A percentile compares a stretch with the other conserved stretches of the same genome.
These are phyloP conservation scores for Ophiosphaerella korrae DNA, from an alignment of 2,329 filamentous ascomycete species.

Conservation along the genomic window DNA sequence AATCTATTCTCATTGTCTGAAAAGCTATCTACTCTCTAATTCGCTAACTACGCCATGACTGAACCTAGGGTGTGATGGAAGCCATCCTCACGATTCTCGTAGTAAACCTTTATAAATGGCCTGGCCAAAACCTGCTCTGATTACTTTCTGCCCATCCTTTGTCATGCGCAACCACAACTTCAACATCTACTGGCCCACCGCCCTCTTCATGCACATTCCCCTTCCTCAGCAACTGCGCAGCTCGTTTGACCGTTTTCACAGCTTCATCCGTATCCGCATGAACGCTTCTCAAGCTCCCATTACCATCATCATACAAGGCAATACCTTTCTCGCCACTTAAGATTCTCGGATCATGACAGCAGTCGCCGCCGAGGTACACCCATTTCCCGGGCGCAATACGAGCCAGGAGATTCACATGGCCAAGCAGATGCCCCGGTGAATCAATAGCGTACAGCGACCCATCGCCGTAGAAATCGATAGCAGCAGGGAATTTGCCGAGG, in stretches of 20 bases:
- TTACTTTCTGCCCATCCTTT: slow-evolving; percentile 53
- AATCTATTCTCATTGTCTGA: no score
- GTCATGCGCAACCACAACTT: slow-evolving; percentile 60
- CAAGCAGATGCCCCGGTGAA: slow-evolving; percentile 58
- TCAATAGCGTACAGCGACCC: slow-evolving; percentile 55
- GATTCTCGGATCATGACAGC: slow-evolving; percentile 59
- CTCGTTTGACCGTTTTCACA: slow-evolving; percentile 48
- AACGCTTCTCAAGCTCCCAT: slow-evolving; percentile 55
- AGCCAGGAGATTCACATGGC: slow-evolving; percentile 58
- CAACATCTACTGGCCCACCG: slow-evolving; percentile 39
- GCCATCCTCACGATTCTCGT: no score
- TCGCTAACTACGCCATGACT: no score
- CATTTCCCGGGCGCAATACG: slow-evolving; percentile 48
- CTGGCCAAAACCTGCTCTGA: slow-evolving; percentile 34
- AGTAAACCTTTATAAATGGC: slow-evolving; percentile 8
- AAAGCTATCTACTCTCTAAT: no score
- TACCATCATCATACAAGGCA: slow-evolving; percentile 56
- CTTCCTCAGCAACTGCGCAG: slow-evolving; percentile 44
- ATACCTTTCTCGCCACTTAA: slow-evolving; percentile 59
- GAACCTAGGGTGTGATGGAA: no score
- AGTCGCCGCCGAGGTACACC: slow-evolving; percentile 59
- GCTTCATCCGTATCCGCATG: slow-evolving; percentile 57
- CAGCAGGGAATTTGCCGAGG: slow-evolving; percentile 51
- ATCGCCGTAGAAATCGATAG: slow-evolving; percentile 56
- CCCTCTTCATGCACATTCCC: slow-evolving; percentile 27